Conservation (phyloP, 1,284 basidiomycete species). For the Microbotryum lychnidis-dioicae region DNA sequence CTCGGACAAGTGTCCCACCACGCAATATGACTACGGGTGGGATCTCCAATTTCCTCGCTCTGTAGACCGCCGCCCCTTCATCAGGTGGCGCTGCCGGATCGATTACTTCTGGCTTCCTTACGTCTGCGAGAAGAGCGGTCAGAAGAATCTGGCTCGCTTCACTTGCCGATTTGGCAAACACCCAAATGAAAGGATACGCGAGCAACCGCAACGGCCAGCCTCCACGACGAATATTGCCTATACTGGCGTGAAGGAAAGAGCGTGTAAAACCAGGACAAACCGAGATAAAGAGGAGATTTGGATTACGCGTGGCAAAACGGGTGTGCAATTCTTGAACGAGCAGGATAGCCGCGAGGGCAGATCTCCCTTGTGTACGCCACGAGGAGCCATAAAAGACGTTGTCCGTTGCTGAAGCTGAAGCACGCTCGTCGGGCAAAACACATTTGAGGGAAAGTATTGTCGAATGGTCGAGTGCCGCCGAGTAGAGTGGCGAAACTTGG, state of each 20-base stretch:
- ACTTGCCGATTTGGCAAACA: conserved; percentile 16
- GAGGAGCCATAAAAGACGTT: conserved; percentile 3
- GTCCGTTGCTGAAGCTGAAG: conserved; percentile 5
- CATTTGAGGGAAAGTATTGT: neutral
- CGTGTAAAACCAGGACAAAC: conserved; percentile 23
- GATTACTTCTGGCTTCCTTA: neutral
- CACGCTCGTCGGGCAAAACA: neutral
- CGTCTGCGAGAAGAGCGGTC: conserved; percentile 10
- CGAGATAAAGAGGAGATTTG: conserved; percentile 11
- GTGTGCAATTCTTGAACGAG: conserved; percentile 20
- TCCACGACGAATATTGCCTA: no score
- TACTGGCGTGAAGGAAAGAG: conserved; percentile 1
- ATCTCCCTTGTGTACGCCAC: conserved; percentile 15
- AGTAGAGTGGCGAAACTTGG: conserved; percentile 29
- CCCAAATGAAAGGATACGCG: conserved; percentile 19
- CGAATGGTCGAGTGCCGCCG: conserved; percentile 4
- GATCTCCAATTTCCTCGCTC: no score
- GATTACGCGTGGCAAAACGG: conserved; percentile 5
- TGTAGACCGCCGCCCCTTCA: no score
- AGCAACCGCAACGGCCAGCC: no score
- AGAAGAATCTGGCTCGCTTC: conserved; percentile 19
- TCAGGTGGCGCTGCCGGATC: no score
- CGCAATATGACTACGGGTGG: no score
- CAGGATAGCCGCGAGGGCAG: conserved; percentile 11
- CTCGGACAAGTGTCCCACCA: conserved; percentile 21